Percentiles rank a stretch among this genome's conserved stretches.
These are phyloP conservation scores for Cercophora newfieldiana DNA, from an alignment of 495 filamentous ascomycete genomes.

Conservation along the genomic window DNA sequence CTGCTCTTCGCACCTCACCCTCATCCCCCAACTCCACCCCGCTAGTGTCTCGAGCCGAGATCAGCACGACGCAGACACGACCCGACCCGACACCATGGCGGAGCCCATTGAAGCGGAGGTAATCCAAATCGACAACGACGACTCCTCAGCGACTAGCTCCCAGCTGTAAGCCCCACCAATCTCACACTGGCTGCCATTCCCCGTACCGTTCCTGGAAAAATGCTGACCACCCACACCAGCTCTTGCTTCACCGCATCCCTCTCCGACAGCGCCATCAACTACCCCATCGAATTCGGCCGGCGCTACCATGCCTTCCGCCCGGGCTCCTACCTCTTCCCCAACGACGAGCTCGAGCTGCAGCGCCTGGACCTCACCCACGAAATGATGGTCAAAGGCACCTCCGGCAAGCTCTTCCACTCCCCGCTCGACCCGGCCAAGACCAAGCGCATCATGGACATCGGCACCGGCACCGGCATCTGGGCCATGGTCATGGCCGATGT, in stretches of 20 bases:
- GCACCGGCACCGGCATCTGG: slow-evolving; percentile 65
- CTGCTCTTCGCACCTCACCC: not conserved
- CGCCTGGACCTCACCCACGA: slow-evolving; percentile 58
- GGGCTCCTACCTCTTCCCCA: slow-evolving; percentile 54
- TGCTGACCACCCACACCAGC: too few species aligned
- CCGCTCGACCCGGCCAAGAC: slow-evolving; percentile 43
- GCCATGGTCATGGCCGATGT: slow-evolving; percentile 49
- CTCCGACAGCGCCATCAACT: slow-evolving; percentile 41
- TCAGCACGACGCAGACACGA: not conserved
- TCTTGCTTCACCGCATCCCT: slow-evolving; percentile 25
- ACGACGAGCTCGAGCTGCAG: slow-evolving; percentile 58
- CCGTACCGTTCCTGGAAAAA: too few species aligned
- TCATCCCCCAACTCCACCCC: too few species aligned
- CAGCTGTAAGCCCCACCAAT: not conserved
- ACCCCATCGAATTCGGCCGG: slow-evolving; percentile 52
- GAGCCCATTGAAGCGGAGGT: not conserved
- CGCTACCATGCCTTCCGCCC: slow-evolving; percentile 56
- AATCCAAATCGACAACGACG: not conserved
- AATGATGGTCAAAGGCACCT: slow-evolving; percentile 39
- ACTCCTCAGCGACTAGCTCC: not conserved
- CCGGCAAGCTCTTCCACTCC: slow-evolving; percentile 51
- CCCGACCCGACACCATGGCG: not conserved
- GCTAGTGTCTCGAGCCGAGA: too few species aligned
- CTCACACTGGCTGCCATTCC: too few species aligned
- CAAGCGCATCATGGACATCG: slow-evolving; percentile 55